Conservation (phyloP, 2,329 filamentous ascomycete genomes). For the Aspergillus sp. region DNA sequence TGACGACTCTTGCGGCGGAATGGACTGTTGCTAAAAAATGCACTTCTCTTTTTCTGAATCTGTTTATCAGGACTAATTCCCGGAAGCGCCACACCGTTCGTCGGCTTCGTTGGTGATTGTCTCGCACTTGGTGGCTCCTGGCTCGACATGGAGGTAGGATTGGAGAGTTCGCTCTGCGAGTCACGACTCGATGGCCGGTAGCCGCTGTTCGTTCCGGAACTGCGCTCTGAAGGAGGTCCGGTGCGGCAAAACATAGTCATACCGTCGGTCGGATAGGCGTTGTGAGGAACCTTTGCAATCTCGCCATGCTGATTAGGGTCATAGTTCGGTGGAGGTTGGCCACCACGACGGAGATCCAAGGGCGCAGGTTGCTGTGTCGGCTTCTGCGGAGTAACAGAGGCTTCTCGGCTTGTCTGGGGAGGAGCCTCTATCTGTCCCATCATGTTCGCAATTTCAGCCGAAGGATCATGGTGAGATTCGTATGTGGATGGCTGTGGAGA, state of each 20-base stretch:
- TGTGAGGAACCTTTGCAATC: slow-evolving; percentile 70
- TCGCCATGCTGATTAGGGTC: slow-evolving; percentile 57
- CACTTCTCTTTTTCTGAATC: slow-evolving; percentile 64
- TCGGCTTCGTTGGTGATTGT: slow-evolving; percentile 63
- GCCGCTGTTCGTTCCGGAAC: slow-evolving; percentile 56
- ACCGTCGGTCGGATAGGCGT: slow-evolving; percentile 87
- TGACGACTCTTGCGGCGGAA: slow-evolving; percentile 87
- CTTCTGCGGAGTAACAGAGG: slow-evolving; percentile 49
- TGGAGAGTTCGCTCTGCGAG: slow-evolving; percentile 84
- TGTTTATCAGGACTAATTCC: slow-evolving; percentile 53
- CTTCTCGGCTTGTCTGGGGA: slow-evolving; percentile 45
- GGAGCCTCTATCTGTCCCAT: slow-evolving; percentile 53
- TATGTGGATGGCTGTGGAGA: slow-evolving; percentile 92
- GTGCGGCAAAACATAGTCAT: slow-evolving; percentile 96
- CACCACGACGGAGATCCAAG: slow-evolving; percentile 33
- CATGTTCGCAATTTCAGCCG: slow-evolving; percentile 64
- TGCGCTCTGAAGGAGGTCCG: slow-evolving; percentile 63
- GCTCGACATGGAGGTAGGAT: slow-evolving; percentile 81
- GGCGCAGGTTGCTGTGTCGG: slow-evolving; percentile 30
- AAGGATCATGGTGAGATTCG: slow-evolving; percentile 84
- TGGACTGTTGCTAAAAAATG: slow-evolving; percentile 89
- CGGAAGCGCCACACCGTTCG: slow-evolving; percentile 34
- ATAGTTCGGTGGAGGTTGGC: slow-evolving; percentile 40
- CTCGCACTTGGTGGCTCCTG: slow-evolving; percentile 70
- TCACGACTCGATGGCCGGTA: slow-evolving; percentile 76